These are phyloP conservation scores for Neurospora tetrasperma DNA, from an alignment of 495 filamentous ascomycete genomes.

Conservation along the genomic window DNA sequence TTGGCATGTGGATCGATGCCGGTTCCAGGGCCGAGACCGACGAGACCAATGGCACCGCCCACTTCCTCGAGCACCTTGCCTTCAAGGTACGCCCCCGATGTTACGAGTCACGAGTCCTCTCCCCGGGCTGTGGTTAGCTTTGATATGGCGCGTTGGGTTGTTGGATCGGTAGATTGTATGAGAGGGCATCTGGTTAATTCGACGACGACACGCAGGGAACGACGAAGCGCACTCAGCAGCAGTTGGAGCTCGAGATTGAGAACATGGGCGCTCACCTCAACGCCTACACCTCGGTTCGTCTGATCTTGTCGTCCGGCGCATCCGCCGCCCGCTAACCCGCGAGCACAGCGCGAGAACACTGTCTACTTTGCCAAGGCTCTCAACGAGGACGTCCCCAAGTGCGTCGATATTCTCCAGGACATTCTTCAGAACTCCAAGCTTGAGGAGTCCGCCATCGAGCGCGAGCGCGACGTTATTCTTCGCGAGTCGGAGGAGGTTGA, in stretches of 20 bases:
- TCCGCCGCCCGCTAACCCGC: slow-evolving; percentile 25
- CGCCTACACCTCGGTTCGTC: slow-evolving; percentile 94
- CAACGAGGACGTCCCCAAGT: slow-evolving; percentile 90
- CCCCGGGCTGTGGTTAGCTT: neutral
- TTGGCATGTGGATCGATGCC: slow-evolving; percentile 99
- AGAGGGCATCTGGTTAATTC: neutral
- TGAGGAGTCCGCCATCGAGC: slow-evolving; percentile 82
- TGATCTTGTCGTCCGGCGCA: slow-evolving; percentile 16
- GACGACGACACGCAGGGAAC: slow-evolving; percentile 54
- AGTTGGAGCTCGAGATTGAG: slow-evolving; percentile 98
- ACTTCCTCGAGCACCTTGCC: slow-evolving; percentile 98
- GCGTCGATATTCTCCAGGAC: slow-evolving; percentile 95
- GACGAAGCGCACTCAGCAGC: slow-evolving; percentile 81
- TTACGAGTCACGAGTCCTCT: neutral
- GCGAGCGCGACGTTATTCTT: slow-evolving; percentile 95
- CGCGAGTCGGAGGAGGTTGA: slow-evolving; percentile 99
- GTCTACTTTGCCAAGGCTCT: slow-evolving; percentile 99
- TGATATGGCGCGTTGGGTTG: neutral
- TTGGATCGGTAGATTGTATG: neutral
- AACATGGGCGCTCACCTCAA: slow-evolving; percentile 99
- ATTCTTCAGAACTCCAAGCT: slow-evolving; percentile 99
- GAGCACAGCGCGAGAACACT: slow-evolving; percentile 81
- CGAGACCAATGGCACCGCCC: slow-evolving; percentile 96
- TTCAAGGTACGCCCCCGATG: slow-evolving; percentile 67
- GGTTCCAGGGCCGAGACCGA: slow-evolving; percentile 96